These are phyloP conservation scores for Narthecium ossifragum DNA, from an alignment of 106 monocot genomes.

Conservation along the genomic window DNA sequence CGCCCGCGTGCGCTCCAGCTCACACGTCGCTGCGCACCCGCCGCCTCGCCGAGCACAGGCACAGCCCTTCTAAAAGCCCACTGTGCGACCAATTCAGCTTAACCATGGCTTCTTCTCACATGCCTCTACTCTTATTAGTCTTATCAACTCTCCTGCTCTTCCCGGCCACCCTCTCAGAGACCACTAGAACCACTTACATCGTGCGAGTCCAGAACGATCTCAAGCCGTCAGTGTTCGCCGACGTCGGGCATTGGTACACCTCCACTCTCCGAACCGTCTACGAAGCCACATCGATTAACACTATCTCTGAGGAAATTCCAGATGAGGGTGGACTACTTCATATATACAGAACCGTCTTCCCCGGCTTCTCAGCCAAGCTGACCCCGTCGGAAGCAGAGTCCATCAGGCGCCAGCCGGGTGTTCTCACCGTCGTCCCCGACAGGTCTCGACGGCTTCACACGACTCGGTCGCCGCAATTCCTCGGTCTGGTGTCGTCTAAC, in stretches of 20 bases:
- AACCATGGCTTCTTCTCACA: too few species aligned
- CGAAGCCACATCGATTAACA: too few species aligned
- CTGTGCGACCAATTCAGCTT: too few species aligned
- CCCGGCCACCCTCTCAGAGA: neutral
- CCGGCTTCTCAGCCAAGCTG: slow-evolving; percentile 13
- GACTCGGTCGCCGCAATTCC: slow-evolving; percentile 14
- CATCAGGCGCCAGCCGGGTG: neutral
- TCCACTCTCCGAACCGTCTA: slow-evolving; percentile 8
- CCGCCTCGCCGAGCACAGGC: too few species aligned
- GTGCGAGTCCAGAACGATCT: slow-evolving; percentile 5
- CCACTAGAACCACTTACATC: slow-evolving; percentile 1
- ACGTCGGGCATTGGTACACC: slow-evolving; percentile 14
- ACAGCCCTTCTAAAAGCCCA: too few species aligned
- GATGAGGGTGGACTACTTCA: too few species aligned
- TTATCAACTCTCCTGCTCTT: neutral
- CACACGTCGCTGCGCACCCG: too few species aligned
- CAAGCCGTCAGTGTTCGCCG: slow-evolving; percentile 13
- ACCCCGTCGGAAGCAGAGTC: neutral
- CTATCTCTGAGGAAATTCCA: too few species aligned
- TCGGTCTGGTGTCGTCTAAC: slow-evolving; percentile 7
- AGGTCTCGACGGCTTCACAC: slow-evolving; percentile 8
- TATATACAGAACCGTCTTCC: slow-evolving; percentile 16
- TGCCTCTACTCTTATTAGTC: too few species aligned
- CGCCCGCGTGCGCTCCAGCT: too few species aligned
- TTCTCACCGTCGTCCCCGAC: slow-evolving; percentile 16